Base-by-base conservation (phyloP, 108 stramenopile genomes). In the Epithemia pelagica region DNA sequence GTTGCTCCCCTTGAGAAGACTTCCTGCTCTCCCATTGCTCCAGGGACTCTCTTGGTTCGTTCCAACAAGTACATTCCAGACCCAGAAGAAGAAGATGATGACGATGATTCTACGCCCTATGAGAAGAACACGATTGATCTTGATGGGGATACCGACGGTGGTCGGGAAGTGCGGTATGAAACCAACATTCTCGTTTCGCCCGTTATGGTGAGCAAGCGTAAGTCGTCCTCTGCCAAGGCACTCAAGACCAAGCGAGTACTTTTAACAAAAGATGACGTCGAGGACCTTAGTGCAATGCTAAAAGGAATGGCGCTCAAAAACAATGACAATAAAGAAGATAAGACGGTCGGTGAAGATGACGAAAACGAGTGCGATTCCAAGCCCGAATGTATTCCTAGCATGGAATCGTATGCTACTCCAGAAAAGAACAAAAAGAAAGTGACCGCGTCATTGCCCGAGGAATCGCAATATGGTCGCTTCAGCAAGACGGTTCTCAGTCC, bases 381-480 rank as follows among this genome's bases (percentile, higher is more conserved):
- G n/a, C n/a, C n/a, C n/a, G n/a, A n/a, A n/a, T n/a, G n/a, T n/a
- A n/a, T n/a, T 5, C 65, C 90, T 21, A 89, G 92, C 25, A 88
- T 81, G 18, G 71, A 83, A 57, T 75, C 75, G 0, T 93, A 88
- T 51, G 89, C 86, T 15, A 89, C 92, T 21, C 92, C 92, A 27
- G 92, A 93, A 72, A 89, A 84, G 21, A 68, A 76, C 30, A 59
- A 78, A 28, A 69, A 78, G 28, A n/a, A n/a, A n/a, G n/a, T n/a
- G n/a, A n/a, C n/a, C n/a, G n/a, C n/a, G n/a, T n/a, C n/a, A n/a
- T n/a, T n/a, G n/a, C n/a, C n/a, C n/a, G n/a, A n/a, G n/a, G n/a
- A n/a, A n/a, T n/a, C n/a, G n/a, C n/a, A 46, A 46, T 46, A 10
- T 15, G 37, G 37, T 15, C 37, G 37, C 5, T 46, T 46, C 37